Conservation (phyloP, 495 filamentous ascomycete genomes). For the Tuber brumale region DNA sequence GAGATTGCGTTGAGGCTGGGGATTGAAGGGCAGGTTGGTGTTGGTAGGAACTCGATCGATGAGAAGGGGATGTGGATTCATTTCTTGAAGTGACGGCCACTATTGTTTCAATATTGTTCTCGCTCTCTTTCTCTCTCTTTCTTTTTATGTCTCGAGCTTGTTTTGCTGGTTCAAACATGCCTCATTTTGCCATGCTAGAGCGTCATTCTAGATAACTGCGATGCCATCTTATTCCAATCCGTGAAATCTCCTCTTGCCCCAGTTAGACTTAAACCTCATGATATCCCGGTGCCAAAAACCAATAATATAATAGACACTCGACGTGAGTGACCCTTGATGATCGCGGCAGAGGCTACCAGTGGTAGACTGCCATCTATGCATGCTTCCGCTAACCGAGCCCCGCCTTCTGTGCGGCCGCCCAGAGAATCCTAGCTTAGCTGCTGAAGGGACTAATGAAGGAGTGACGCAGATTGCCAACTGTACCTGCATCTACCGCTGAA, state of each 20-base stretch:
- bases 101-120: background rate
- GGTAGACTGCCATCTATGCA: background rate
- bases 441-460: background rate
- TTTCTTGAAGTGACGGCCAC: slow-evolving; percentile 32
- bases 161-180: background rate
- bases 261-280: background rate
- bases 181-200: background rate
- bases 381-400: background rate
- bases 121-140: no score
- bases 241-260: background rate
- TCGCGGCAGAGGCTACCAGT: background rate
- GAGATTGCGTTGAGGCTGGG: slow-evolving; percentile 41
- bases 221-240: background rate
- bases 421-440: background rate
- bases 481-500: background rate
- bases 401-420: background rate
- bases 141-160: background rate
- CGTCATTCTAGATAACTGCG: background rate
- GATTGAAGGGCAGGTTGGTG: slow-evolving; percentile 29
- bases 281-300: background rate
- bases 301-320: background rate
- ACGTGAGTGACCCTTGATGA: background rate
- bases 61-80: slow-evolving; percentile 41
- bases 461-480: background rate
- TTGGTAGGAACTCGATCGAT: slow-evolving; percentile 34